These are phyloP conservation scores for Ramularia collo-cygni DNA, from an alignment of 2,329 filamentous ascomycete genomes.

Conservation along the genomic window DNA sequence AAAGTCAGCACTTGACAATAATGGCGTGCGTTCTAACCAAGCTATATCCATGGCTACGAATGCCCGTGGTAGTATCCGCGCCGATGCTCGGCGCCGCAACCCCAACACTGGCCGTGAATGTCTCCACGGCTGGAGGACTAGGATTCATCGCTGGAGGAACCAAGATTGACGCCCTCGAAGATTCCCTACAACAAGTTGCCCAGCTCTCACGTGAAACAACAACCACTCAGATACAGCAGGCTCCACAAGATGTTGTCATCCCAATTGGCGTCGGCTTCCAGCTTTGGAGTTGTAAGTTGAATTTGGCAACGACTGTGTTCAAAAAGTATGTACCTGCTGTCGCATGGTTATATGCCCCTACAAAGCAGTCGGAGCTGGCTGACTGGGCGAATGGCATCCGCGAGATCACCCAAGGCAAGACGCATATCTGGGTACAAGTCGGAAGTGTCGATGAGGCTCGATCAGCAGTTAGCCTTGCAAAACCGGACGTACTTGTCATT, in stretches of 20 bases:
- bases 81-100: constrained; percentile 59
- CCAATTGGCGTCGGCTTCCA: constrained; percentile 56
- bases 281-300: constrained; percentile 40
- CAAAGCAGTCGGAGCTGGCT: constrained; percentile 30
- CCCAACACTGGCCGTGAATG: constrained; percentile 49
- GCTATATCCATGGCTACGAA: constrained; percentile 49
- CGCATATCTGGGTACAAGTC: constrained; percentile 52
- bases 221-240: constrained; percentile 2
- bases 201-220: background rate
- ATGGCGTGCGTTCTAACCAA: background rate
- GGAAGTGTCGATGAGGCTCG: constrained; percentile 50
- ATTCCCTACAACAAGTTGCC: constrained; percentile 20
- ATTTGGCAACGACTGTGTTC: constrained; percentile 27
- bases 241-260: constrained; percentile 20
- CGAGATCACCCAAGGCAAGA: constrained; percentile 28
- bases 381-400: constrained; percentile 25
- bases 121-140: constrained; percentile 45
- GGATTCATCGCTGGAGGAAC: constrained; percentile 39
- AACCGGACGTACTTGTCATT: constrained; percentile 49
- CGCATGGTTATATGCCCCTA: constrained; percentile 59
- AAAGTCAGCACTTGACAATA: background rate
- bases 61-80: constrained; percentile 52
- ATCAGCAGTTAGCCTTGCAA: constrained; percentile 42
- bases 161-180: constrained; percentile 21
- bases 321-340: constrained; percentile 42